Evolutionary conservation across 2,329 filamentous ascomycete species (phyloP).

Genomic region (Rosellinia necatrix): DNA sequence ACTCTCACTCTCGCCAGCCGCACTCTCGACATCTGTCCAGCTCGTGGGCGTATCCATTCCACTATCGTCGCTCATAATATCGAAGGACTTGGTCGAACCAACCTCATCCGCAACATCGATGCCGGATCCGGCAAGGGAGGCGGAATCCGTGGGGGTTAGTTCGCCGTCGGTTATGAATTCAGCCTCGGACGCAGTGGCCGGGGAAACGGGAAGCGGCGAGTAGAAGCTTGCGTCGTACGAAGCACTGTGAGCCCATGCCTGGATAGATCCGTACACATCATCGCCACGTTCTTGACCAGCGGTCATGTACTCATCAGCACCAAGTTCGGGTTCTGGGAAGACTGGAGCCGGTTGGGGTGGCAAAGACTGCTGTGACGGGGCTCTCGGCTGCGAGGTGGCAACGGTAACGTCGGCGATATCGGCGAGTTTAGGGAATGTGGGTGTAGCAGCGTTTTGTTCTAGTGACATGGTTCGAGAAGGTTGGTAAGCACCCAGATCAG

Average conservation of each 20-base stretch:
- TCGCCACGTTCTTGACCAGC: constrained; percentile 50
- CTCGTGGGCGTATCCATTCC: constrained; percentile 64
- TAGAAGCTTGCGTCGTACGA: constrained; percentile 58
- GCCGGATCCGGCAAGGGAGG: constrained; percentile 57
- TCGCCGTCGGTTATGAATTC: constrained; percentile 58
- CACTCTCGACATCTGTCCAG: constrained; percentile 69
- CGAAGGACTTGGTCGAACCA: constrained; percentile 48
- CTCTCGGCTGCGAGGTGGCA: not conserved
- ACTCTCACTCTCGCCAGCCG: constrained; percentile 61
- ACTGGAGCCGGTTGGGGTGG: constrained; percentile 28
- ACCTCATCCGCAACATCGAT: constrained; percentile 53
- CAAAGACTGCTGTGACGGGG: not conserved
- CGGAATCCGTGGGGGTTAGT: constrained; percentile 63
- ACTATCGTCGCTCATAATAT: constrained; percentile 64
- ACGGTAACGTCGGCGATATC: constrained; percentile 37
- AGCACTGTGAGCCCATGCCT: constrained; percentile 66
- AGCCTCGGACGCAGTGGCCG: constrained; percentile 56
- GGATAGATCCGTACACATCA: constrained; percentile 63
- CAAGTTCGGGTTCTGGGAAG: constrained; percentile 47
- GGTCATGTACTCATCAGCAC: constrained; percentile 56
- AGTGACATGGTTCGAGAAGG: constrained; percentile 11
- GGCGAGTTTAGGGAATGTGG: constrained; percentile 39
- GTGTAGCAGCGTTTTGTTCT: not conserved
- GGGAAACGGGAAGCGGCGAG: constrained; percentile 62
- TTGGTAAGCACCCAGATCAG: constrained; percentile 46